Evolutionary conservation across 1,284 basidiomycete species (phyloP).

Genomic region (Leccinum pachyderme): DNA sequence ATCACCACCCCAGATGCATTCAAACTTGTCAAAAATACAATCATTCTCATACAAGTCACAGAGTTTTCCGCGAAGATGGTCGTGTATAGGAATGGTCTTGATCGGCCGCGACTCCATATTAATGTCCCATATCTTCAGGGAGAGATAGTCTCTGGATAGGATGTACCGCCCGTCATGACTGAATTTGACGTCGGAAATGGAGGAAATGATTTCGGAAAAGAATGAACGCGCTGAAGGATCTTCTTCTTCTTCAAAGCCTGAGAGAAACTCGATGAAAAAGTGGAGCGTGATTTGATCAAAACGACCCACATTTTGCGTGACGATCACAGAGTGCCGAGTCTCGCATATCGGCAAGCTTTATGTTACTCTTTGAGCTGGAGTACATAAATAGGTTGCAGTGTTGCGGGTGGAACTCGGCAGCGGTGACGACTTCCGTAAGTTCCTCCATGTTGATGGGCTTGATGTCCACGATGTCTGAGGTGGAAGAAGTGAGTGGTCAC

Average conservation of each 20-base stretch:
- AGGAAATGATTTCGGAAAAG: slow-evolving; percentile 99
- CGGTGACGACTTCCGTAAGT: slow-evolving; percentile 98
- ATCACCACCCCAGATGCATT: slow-evolving; percentile 94
- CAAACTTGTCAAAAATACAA: slow-evolving; percentile 99
- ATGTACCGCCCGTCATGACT: slow-evolving; percentile 97
- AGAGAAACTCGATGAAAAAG: slow-evolving; percentile 21
- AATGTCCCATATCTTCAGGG: slow-evolving; percentile 99
- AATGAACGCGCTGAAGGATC: slow-evolving; percentile 97
- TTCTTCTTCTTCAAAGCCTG: slow-evolving; percentile 98
- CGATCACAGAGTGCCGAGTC: slow-evolving; percentile 96
- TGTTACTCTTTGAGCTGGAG: slow-evolving; percentile 98
- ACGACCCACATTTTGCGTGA: slow-evolving; percentile 87
- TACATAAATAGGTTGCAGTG: slow-evolving; percentile 99
- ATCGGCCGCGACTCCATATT: slow-evolving; percentile 98
- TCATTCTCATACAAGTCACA: slow-evolving; percentile 99
- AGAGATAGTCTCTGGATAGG: slow-evolving; percentile 94
- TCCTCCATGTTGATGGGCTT: slow-evolving; percentile 99
- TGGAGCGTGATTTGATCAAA: slow-evolving; percentile 4
- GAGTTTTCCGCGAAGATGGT: slow-evolving; percentile 95
- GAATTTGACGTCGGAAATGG: slow-evolving; percentile 99
- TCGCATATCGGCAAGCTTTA: slow-evolving; percentile 99
- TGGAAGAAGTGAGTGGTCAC: slow-evolving; percentile 12
- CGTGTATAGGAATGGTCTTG: slow-evolving; percentile 98
- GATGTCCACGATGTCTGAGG: slow-evolving; percentile 97
- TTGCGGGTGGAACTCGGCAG: slow-evolving; percentile 96